Conservation (phyloP, 116 monocot species). For the Zostera marina region DNA sequence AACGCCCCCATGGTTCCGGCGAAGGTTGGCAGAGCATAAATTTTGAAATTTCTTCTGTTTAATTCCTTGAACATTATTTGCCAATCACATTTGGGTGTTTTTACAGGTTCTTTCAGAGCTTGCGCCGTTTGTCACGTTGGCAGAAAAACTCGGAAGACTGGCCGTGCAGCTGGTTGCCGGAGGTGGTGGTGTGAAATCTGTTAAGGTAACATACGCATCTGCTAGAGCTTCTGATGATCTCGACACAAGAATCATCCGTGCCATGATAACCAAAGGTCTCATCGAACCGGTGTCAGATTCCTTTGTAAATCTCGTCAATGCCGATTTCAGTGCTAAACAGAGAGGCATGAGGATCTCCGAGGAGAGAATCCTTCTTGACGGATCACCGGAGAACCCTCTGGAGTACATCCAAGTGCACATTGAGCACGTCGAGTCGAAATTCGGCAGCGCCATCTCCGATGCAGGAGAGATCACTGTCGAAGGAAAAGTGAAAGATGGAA, state of each 20-base stretch:
- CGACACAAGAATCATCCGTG: constrained; percentile 44
- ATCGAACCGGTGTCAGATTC: constrained; percentile 41
- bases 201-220: constrained; percentile 44
- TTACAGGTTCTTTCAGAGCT: constrained; percentile 40
- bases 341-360: constrained; percentile 39
- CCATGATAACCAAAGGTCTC: constrained; percentile 52
- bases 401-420: constrained; percentile 46
- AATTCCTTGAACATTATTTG: too few species aligned
- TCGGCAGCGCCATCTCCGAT: constrained; percentile 41
- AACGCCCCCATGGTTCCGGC: constrained; percentile 49
- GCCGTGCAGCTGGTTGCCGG: constrained; percentile 53
- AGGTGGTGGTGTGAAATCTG: constrained; percentile 44
- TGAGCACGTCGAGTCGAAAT: constrained; percentile 46
- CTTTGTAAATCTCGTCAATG: constrained; percentile 46
- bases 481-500: constrained; percentile 40
- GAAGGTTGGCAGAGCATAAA: constrained; percentile 11
- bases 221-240: constrained; percentile 43
- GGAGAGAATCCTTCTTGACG: constrained; percentile 36
- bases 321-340: constrained; percentile 51
- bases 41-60: too few species aligned
- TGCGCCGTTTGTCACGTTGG: constrained; percentile 33
- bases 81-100: not conserved
- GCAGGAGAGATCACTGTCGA: constrained; percentile 35
- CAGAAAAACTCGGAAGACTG: constrained; percentile 45
- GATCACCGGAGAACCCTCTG: constrained; percentile 38